A percentile compares a stretch with the other conserved stretches of the same genome.
Conservation (phyloP, 352 stramenopile genomes). For the Phytophthora melonis region DNA sequence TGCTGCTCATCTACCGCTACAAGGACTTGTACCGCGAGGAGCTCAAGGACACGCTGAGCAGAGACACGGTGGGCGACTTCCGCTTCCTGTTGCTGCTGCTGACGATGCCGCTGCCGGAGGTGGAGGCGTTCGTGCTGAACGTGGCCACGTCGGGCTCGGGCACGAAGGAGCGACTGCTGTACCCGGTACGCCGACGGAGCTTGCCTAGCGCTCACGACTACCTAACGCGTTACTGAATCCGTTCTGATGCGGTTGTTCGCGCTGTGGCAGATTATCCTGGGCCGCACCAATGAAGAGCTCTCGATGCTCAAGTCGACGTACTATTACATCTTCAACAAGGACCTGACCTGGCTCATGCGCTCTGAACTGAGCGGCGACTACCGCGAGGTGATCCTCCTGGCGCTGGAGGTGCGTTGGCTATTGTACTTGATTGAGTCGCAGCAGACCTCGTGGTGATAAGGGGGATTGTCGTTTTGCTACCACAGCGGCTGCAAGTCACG, state of each 20-base stretch:
- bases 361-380: conserved; percentile 77
- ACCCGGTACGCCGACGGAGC: conserved; percentile 53
- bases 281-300: conserved; percentile 79
- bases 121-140: conserved; percentile 74
- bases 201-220: background rate
- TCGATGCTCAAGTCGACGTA: conserved; percentile 80
- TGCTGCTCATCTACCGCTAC: conserved; percentile 74
- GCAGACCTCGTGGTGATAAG: background rate
- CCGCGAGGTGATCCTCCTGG: conserved; percentile 68
- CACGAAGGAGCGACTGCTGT: conserved; percentile 75
- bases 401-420: conserved; percentile 54
- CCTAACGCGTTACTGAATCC: background rate
- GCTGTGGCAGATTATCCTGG: conserved; percentile 60
- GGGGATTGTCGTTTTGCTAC: background rate
- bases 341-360: conserved; percentile 70
- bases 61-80: conserved; percentile 75
- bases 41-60: conserved; percentile 67
- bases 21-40: conserved; percentile 68
- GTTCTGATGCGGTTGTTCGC: background rate
- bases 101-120: conserved; percentile 66
- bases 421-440: background rate
- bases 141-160: conserved; percentile 57
- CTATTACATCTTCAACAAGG: conserved; percentile 80
- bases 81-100: conserved; percentile 66
- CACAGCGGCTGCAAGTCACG: conserved; percentile 42